Percentiles rank a stretch among this genome's conserved stretches.
Evolutionary conservation across 768 basidiomycete species (phyloP).

Genomic region (Hypsizygus marmoreus): DNA sequence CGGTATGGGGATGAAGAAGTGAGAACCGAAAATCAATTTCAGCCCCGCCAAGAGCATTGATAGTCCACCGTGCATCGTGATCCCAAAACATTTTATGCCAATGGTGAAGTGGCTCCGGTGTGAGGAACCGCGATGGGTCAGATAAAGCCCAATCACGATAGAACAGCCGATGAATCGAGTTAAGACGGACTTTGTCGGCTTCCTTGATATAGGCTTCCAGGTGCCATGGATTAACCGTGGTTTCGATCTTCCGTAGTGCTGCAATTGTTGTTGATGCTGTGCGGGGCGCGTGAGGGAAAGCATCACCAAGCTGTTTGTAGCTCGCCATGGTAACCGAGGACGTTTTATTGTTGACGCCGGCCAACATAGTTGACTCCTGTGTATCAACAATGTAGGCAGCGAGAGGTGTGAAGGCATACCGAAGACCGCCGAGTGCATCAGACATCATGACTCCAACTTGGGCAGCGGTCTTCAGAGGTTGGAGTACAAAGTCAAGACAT

Average conservation of each 20-base stretch:
- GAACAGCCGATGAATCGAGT: constrained; percentile 35
- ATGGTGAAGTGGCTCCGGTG: constrained; percentile 39
- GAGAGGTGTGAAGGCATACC: constrained; percentile 28
- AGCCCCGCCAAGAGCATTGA: constrained; percentile 23
- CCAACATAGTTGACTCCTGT: constrained; percentile 30
- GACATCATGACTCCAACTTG: constrained; percentile 26
- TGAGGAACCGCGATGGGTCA: constrained; percentile 33
- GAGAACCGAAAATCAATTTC: constrained; percentile 40
- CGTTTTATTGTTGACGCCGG: constrained; percentile 28
- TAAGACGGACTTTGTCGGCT: constrained; percentile 25
- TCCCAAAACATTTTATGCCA: constrained; percentile 39
- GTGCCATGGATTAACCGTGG: constrained; percentile 22
- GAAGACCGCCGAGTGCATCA: constrained; percentile 24
- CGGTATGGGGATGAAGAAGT: constrained; percentile 35
- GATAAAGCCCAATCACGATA: constrained; percentile 38
- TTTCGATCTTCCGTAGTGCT: constrained; percentile 13
- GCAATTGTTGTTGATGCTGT: constrained; percentile 22
- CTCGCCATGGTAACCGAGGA: constrained; percentile 32
- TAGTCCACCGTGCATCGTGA: constrained; percentile 41
- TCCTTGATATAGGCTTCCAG: constrained; percentile 23
- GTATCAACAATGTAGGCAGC: constrained; percentile 33
- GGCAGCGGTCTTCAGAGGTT: constrained; percentile 31
- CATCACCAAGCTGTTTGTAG: constrained; percentile 31
- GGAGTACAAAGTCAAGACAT: constrained; percentile 28
- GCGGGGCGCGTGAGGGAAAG: constrained; percentile 23